phyloP scores from a whole-genome alignment of 257 asterid genomes.

The Penstemon newberryi region DNA sequence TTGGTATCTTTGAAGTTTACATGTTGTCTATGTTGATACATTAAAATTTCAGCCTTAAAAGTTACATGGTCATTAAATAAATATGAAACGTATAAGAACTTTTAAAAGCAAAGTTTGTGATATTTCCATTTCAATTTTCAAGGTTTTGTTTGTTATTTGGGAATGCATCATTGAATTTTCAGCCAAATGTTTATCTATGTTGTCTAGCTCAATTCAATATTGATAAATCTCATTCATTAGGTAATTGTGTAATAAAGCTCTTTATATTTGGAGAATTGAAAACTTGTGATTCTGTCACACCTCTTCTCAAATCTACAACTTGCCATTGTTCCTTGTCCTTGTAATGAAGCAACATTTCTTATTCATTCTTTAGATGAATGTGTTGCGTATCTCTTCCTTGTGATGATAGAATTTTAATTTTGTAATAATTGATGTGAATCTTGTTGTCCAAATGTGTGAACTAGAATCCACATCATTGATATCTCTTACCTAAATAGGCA shows the following conservation, averaged over 20 bases:
- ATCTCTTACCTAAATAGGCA: too few species aligned
- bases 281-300: too few species aligned
- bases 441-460: too few species aligned
- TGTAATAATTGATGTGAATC: not conserved
- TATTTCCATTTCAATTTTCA: too few species aligned
- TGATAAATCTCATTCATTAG: too few species aligned
- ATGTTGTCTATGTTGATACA: constrained; percentile 46
- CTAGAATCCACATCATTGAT: too few species aligned
- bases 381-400: constrained; percentile 11
- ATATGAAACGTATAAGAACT: constrained; percentile 21
- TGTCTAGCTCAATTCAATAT: too few species aligned
- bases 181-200: too few species aligned
- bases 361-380: constrained; percentile 18
- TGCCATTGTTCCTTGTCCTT: constrained; percentile 10
- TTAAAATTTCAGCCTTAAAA: constrained; percentile 41
- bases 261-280: too few species aligned
- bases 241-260: too few species aligned
- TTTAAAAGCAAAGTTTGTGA: not conserved
- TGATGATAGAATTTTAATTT: constrained; percentile 25
- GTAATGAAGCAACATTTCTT: constrained; percentile 16
- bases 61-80: constrained; percentile 29
- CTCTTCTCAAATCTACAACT: not conserved
- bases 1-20: constrained; percentile 22
- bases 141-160: too few species aligned
- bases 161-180: too few species aligned